Evolutionary conservation across 2,329 filamentous ascomycete species (phyloP).

Genomic region (Alternaria angustiovoidea): DNA sequence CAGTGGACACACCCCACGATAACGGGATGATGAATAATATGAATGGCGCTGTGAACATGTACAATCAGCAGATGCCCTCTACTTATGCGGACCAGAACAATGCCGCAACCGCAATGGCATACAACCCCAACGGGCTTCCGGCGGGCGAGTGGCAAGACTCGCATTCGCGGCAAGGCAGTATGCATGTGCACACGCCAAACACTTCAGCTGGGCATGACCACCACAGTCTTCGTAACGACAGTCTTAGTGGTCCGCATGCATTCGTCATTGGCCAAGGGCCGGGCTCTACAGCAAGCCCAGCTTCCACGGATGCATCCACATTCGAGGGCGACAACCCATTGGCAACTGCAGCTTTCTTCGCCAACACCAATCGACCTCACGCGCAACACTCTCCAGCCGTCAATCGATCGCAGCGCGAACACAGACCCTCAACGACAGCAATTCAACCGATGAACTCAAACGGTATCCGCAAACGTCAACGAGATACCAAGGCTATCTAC

Average conservation of each 20-base stretch:
- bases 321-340: slow-evolving; percentile 57
- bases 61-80: slow-evolving; percentile 51
- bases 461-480: slow-evolving; percentile 59
- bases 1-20: slow-evolving; percentile 80
- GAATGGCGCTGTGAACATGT: slow-evolving; percentile 46
- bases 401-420: slow-evolving; percentile 37
- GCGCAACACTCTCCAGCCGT: slow-evolving; percentile 40
- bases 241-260: slow-evolving; percentile 59
- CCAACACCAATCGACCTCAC: slow-evolving; percentile 42
- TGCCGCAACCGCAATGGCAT: slow-evolving; percentile 42
- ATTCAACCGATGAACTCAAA: slow-evolving; percentile 45
- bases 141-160: slow-evolving; percentile 49
- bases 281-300: slow-evolving; percentile 64
- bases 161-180: slow-evolving; percentile 54
- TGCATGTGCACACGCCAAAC: slow-evolving; percentile 54
- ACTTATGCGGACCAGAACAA: slow-evolving; percentile 35
- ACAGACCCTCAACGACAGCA: slow-evolving; percentile 37
- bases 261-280: slow-evolving; percentile 69
- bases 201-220: slow-evolving; percentile 51
- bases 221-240: slow-evolving; percentile 41
- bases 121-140: slow-evolving; percentile 36
- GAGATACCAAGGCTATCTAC: slow-evolving; percentile 86
- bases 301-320: slow-evolving; percentile 51
- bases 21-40: slow-evolving; percentile 45
- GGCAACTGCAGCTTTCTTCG: slow-evolving; percentile 46